Conservation (phyloP, 495 filamentous ascomycete species). For the Hypoxylon fragiforme region DNA sequence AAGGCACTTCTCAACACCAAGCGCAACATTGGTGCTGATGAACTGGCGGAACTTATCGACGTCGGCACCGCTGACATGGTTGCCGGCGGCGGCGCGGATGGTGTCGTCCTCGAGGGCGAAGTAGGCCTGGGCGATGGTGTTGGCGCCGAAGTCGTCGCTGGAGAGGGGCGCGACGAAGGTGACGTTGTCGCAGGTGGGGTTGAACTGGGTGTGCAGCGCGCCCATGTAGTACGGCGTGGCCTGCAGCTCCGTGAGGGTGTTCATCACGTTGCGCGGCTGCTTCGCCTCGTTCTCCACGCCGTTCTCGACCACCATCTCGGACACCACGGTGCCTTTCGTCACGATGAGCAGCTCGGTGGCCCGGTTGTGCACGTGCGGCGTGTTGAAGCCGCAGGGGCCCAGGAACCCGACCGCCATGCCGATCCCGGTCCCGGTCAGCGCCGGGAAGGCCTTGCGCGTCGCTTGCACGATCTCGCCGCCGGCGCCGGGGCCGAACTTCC, state of each 20-base stretch:
- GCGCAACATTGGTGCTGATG: constrained; percentile 52
- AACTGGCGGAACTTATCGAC: constrained; percentile 46
- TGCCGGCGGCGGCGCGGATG: constrained; percentile 48
- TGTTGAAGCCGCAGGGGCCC: constrained; percentile 53
- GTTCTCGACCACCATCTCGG: constrained; percentile 56
- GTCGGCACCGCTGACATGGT: constrained; percentile 47
- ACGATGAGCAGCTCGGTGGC: constrained; percentile 48
- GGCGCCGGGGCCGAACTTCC: constrained; percentile 30
- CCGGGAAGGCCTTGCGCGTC: constrained; percentile 46
- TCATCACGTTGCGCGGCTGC: constrained; percentile 38
- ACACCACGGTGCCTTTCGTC: constrained; percentile 47
- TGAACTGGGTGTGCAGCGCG: constrained; percentile 57
- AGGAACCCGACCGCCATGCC: constrained; percentile 46
- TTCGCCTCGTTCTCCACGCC: constrained; percentile 31
- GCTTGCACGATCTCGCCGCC: constrained; percentile 46
- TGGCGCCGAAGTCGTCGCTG: constrained; percentile 54
- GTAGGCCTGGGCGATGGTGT: constrained; percentile 53
- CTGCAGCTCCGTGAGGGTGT: constrained; percentile 44
- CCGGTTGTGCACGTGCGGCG: constrained; percentile 52
- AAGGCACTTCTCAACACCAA: constrained; percentile 52
- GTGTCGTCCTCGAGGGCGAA: constrained; percentile 50
- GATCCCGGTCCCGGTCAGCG: constrained; percentile 43
- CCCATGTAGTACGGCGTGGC: constrained; percentile 55
- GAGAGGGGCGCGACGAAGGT: constrained; percentile 54
- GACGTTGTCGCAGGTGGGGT: constrained; percentile 53